Percentiles rank a stretch among this genome's conserved stretches.
phyloP scores from a whole-genome alignment of 805 yeast species.

The Barnettozyma vustinii region DNA sequence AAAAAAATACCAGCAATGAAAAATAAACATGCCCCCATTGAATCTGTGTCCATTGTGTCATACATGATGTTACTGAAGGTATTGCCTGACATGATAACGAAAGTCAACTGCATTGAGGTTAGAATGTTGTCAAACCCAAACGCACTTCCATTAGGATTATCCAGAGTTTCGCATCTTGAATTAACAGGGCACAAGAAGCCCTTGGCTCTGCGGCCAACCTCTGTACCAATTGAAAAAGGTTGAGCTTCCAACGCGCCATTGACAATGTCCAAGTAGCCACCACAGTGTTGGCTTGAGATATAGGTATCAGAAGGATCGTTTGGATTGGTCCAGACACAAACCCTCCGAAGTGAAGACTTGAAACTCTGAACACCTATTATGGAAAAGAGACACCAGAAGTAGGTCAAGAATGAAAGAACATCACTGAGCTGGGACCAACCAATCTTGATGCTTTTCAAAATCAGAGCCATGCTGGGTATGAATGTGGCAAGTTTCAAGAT shows the following conservation, averaged over 20 bases:
- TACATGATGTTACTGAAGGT: conserved; percentile 92
- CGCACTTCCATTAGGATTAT: conserved; percentile 66
- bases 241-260: conserved; percentile 31
- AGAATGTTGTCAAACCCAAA: conserved; percentile 80
- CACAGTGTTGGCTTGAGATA: conserved; percentile 67
- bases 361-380: conserved; percentile 88
- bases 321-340: conserved; percentile 87
- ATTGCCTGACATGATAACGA: conserved; percentile 83
- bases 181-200: conserved; percentile 80
- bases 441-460: conserved; percentile 60
- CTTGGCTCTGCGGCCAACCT: conserved; percentile 41
- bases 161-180: conserved; percentile 63
- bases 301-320: conserved; percentile 53
- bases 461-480: conserved; percentile 70
- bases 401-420: conserved; percentile 65
- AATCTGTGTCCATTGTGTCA: conserved; percentile 76
- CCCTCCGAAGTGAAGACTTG: conserved; percentile 74
- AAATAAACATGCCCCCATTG: conserved; percentile 65
- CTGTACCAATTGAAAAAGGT: conserved; percentile 56
- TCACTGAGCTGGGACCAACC: conserved; percentile 74
- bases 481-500: conserved; percentile 69
- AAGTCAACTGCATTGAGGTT: conserved; percentile 78
- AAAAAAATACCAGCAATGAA: conserved; percentile 69
- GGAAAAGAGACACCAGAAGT: conserved; percentile 79
- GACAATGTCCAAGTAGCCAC: conserved; percentile 51